A percentile compares a stretch with the other conserved stretches of the same genome.
phyloP scores from a whole-genome alignment of 1,284 basidiomycete genomes.

The Malassezia brasiliensis region DNA sequence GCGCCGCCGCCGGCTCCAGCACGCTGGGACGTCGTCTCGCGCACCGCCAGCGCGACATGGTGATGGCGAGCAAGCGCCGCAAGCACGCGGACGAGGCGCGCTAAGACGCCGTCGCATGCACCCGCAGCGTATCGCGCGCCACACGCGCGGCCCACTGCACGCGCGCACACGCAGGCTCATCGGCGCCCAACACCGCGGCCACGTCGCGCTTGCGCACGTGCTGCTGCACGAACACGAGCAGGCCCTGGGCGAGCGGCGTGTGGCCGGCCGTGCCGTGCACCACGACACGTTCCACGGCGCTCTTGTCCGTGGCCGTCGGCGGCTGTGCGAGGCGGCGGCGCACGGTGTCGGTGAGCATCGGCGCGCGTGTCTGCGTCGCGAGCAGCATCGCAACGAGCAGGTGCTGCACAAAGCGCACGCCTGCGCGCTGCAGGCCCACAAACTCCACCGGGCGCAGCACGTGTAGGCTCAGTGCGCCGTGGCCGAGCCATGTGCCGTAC shows the following conservation, averaged over 20 bases:
- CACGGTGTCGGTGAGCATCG: constrained; percentile 7
- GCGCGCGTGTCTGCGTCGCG: constrained; percentile 19
- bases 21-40: constrained; percentile 26
- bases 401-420: constrained; percentile 26
- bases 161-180: constrained; percentile 1
- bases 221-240: constrained; percentile 30
- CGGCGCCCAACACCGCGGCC: constrained; percentile 10
- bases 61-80: constrained; percentile 34
- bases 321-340: background rate
- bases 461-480: constrained; percentile 61
- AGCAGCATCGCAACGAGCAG: constrained; percentile 31
- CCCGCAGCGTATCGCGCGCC: constrained; percentile 14
- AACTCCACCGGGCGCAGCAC: constrained; percentile 54
- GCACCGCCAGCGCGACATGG: constrained; percentile 32
- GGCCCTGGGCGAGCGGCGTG: constrained; percentile 24
- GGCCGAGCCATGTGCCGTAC: constrained; percentile 74
- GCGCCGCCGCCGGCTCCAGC: constrained; percentile 31
- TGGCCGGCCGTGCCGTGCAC: constrained; percentile 28
- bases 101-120: constrained; percentile 7
- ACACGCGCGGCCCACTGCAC: constrained; percentile 13
- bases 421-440: constrained; percentile 20
- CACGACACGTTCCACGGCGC: constrained; percentile 17
- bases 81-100: constrained; percentile 4
- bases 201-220: constrained; percentile 16
- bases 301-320: background rate